phyloP scores from a whole-genome alignment of 169 alveolate species.

The Cryptosporidium sp. region DNA sequence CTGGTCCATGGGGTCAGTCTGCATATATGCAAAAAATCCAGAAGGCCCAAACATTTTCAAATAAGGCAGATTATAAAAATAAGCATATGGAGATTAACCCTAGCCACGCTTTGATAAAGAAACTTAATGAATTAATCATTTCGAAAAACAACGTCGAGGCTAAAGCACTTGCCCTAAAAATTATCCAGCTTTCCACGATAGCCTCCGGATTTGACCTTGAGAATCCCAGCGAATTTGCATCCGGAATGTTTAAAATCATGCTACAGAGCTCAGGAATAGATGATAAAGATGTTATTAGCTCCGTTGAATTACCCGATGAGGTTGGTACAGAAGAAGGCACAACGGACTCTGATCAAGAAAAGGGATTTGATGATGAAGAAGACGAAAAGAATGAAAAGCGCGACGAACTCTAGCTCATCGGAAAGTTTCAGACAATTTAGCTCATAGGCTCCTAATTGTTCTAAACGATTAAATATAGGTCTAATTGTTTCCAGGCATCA shows the following conservation, averaged over 20 bases:
- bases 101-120: constrained; percentile 94
- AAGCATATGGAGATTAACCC: constrained; percentile 95
- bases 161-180: constrained; percentile 35
- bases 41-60: constrained; percentile 86
- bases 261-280: constrained; percentile 45
- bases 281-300: constrained; percentile 13
- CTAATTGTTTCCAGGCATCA: constrained; percentile 69
- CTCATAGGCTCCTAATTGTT: not conserved
- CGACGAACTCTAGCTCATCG: constrained; percentile 30
- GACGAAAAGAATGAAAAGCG: constrained; percentile 43
- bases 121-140: constrained; percentile 75
- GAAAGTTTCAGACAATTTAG: not conserved
- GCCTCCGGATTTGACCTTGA: constrained; percentile 74
- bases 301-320: constrained; percentile 57
- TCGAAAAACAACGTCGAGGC: constrained; percentile 22
- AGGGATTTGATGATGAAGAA: constrained; percentile 51
- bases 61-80: constrained; percentile 81
- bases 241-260: constrained; percentile 44
- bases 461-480: not conserved
- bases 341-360: not conserved
- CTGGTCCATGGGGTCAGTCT: constrained; percentile 91
- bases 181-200: constrained; percentile 50
- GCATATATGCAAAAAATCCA: constrained; percentile 92
- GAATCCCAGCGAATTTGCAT: constrained; percentile 63
- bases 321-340: not conserved